Base-by-base conservation (phyloP, 331 rosid species). In the Acacia concinna region DNA sequence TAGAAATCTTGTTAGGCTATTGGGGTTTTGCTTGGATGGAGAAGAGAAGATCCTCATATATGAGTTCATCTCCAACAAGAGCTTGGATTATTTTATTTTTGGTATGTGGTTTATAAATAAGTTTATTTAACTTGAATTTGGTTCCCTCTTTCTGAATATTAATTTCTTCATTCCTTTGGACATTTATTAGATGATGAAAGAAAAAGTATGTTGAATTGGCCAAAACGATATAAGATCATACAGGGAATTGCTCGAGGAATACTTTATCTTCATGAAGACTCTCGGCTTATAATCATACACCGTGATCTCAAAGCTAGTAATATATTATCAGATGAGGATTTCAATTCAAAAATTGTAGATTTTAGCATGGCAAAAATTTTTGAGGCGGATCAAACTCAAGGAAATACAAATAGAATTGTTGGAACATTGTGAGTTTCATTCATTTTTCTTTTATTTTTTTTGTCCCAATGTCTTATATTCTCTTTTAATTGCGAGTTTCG, bases 11-110 rank as follows among this genome's bases (percentile, higher is more conserved):
- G 95, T 84, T 32, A 87, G 78, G 63, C 80, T 88, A 59, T 76
- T 88, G 74, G 92, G 95, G 4, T 90, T 81, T 57, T 86, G 85
- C 83, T 64, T 87, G 59, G 90, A 88, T 54, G 87, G 66, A 73
- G 86, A 82, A 4, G 92, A 90, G 73, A 85, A 85, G 77, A 56
- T 87, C 27, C 84, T 90, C 11, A 38, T 88, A 35, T 88, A 88
- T 76, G 92, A 87, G 68, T 85, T 77, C 79, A 71, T 88, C 82
- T 57, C 86, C 78, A 84, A 87, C 67, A 79, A 76, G 70, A 87
- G 90, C 59, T 84, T 87, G 46, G 87, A 87, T 35, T 20, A 60
- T 20, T 70, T 87, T 73, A 60, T 84, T 5, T 87, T 87, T 21
- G 79, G 90, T 82, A 23, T 4, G 80, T 37, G 32, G 37, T 27